Conservation (phyloP, 2,329 filamentous ascomycete genomes). For the Phymatotrichopsis omnivora region DNA sequence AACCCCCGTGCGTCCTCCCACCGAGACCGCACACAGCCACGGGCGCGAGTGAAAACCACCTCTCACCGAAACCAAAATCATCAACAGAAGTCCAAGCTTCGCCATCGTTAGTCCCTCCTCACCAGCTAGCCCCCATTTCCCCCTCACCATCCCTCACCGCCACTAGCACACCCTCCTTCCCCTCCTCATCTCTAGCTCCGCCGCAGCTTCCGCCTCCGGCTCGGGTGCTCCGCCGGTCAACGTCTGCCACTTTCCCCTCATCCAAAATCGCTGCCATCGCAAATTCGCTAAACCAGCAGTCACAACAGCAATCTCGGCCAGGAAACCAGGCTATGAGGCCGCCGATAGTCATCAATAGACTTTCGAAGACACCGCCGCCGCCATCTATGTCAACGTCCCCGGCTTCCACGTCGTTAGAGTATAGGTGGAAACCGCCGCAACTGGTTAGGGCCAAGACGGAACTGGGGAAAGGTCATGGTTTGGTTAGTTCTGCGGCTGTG, state of each 20-base stretch:
- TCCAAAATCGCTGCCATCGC: constrained; percentile 21
- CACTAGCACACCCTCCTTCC: constrained; percentile 18
- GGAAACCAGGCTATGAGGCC: neutral
- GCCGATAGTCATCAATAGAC: no score
- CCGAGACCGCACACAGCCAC: no score
- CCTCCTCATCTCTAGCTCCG: constrained; percentile 14
- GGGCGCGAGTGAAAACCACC: no score
- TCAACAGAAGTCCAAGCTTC: no score
- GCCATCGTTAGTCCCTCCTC: constrained; percentile 20
- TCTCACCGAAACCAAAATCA: no score
- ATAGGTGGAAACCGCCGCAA: constrained; percentile 15
- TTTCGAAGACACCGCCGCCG: constrained; percentile 1
- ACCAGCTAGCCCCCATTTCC: no score
- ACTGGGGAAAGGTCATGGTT: constrained; percentile 15
- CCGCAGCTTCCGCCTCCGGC: constrained; percentile 7
- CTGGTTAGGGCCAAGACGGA: constrained; percentile 19
- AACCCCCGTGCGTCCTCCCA: no score
- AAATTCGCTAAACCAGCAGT: constrained; percentile 22
- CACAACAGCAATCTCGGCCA: constrained; percentile 13
- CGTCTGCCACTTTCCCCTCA: constrained; percentile 19
- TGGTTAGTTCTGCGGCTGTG: constrained; percentile 20
- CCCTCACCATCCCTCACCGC: constrained; percentile 15
- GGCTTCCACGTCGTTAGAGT: constrained; percentile 16
- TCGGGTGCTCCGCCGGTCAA: constrained; percentile 15
- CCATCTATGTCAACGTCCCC: no score